Conservation (phyloP, 2,329 filamentous ascomycete species). For the Didymella lethalis region DNA sequence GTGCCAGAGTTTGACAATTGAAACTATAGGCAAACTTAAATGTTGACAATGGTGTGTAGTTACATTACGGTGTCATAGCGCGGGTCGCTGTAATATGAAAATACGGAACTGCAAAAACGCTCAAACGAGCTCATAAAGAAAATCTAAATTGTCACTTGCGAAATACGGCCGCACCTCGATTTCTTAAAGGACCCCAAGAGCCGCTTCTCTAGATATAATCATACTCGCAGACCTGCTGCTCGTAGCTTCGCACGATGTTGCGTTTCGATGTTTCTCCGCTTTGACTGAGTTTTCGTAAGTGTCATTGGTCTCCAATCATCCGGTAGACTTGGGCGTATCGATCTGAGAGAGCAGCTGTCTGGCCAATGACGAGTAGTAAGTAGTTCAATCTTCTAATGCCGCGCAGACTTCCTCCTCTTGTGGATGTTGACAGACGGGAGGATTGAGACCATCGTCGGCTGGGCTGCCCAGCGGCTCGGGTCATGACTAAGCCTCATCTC, state of each 20-base stretch:
- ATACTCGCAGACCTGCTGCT: background rate
- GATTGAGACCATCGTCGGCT: background rate
- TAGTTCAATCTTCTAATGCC: background rate
- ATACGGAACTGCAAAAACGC: conserved; percentile 8
- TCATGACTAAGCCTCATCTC: background rate
- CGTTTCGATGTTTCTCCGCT: background rate
- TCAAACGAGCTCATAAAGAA: conserved; percentile 15
- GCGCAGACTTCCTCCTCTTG: background rate
- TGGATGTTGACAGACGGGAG: background rate
- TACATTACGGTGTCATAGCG: background rate
- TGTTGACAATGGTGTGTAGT: background rate
- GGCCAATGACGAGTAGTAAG: background rate
- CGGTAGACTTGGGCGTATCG: background rate
- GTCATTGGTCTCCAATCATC: background rate
- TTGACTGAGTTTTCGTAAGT: background rate
- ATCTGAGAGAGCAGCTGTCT: background rate
- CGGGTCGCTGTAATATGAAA: background rate
- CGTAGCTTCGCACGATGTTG: background rate
- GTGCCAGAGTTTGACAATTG: conserved; percentile 5
- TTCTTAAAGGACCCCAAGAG: background rate
- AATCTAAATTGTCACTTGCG: background rate
- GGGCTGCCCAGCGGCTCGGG: background rate
- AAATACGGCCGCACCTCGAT: background rate
- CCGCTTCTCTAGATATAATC: background rate
- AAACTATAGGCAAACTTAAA: conserved; percentile 4